Base-by-base conservation (phyloP, 2,329 filamentous ascomycete species). In the Colletotrichum australisinense region DNA sequence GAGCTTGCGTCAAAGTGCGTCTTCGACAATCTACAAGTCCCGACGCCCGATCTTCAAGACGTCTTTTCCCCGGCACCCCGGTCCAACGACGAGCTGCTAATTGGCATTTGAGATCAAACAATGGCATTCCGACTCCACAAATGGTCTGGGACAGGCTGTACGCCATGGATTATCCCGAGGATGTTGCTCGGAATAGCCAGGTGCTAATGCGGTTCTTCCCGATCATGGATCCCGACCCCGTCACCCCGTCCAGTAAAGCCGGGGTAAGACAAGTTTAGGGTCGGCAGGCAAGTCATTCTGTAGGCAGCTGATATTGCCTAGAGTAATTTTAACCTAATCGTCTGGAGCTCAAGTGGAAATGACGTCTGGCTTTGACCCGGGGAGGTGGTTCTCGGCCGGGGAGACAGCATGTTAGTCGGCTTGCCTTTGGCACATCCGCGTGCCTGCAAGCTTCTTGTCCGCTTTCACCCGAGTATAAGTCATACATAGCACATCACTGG, bases 191-290 rank as follows among this genome's bases (percentile, higher is more conserved):
- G 67, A 66, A 70, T 35, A 73, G 60, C 49, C 42, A 70, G 60
- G 70, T 73, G 70, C 62, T 73, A 73, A 73, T 70, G 70, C 67
- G 70, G 70, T 73, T 73, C 70, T 73, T 73, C 70, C 70, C 70
- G 70, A 73, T 70, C 70, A 73, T 73, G 70, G 70, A 70, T 70
- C 67, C 70, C 67, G 67, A 70, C 60, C 70, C 70, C 58, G 69
- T 72, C 64, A 58, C 57, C 58, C 64, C 67, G 67, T 73, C 67
- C 35, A 70, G 70, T 55, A 70, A 73, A 64, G 70, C 67, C 70
- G 66, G 70, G 70, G 70, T 73, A 70, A 63, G 67, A 73, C 56
- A 62, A 57, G 42, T 57, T 46, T 58, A 68, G 19, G 42, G 42
- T 49, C 42, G 42, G 42, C 19, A 49, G 67, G 46, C 55, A 73